Conservation (phyloP, 1,284 basidiomycete genomes). For the Fomitopsis betulina region DNA sequence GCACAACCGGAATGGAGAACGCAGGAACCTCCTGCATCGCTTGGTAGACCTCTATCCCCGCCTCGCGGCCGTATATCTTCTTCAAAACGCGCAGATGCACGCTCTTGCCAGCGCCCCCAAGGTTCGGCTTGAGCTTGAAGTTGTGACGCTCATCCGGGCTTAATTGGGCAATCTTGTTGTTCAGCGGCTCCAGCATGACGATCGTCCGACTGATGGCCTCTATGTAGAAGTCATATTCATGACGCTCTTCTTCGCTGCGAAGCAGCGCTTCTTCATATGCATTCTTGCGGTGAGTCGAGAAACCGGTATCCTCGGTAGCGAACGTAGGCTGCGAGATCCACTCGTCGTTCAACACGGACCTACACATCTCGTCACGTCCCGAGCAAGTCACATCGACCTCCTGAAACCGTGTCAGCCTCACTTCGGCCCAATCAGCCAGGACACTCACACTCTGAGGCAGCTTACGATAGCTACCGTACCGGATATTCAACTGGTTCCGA, state of each 20-base stretch:
- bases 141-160: conserved; percentile 74
- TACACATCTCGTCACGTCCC: conserved; percentile 96
- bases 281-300: conserved; percentile 92
- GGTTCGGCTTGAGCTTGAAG: conserved; percentile 89
- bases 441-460: conserved; percentile 71
- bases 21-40: conserved; percentile 93
- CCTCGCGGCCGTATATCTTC: conserved; percentile 92
- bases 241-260: conserved; percentile 94
- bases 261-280: conserved; percentile 97
- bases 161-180: conserved; percentile 84
- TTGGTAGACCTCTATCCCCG: conserved; percentile 85
- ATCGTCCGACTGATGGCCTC: conserved; percentile 97
- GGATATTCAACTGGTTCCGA: conserved; percentile 54
- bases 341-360: conserved; percentile 93
- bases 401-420: conserved; percentile 32
- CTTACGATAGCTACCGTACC: conserved; percentile 86
- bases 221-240: conserved; percentile 99
- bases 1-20: conserved; percentile 89
- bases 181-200: conserved; percentile 87
- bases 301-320: conserved; percentile 90
- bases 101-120: conserved; percentile 87
- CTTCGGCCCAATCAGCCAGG: neutral
- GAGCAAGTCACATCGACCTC: conserved; percentile 88
- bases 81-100: conserved; percentile 95
- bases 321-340: conserved; percentile 97